A percentile compares a stretch with the other conserved stretches of the same genome.
These are phyloP conservation scores for Exophiala alcalophila DNA, from an alignment of 2,329 filamentous ascomycete species.

Conservation along the genomic window DNA sequence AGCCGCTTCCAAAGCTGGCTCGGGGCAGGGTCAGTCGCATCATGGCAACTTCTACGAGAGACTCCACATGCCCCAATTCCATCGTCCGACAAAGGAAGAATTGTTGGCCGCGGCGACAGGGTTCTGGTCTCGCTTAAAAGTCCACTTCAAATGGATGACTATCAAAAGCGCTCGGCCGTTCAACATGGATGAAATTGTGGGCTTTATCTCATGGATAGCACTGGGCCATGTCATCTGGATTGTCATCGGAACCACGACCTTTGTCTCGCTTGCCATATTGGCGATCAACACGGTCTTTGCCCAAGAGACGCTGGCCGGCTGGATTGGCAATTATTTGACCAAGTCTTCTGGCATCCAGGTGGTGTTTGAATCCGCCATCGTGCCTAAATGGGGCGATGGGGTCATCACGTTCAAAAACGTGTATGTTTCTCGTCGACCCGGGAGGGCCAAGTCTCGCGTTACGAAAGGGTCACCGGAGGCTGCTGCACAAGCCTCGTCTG, in stretches of 20 bases:
- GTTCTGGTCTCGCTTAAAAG: conserved; percentile 84
- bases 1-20: conserved; percentile 22
- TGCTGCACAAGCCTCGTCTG: conserved; percentile 81
- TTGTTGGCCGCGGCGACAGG: conserved; percentile 85
- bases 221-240: conserved; percentile 93
- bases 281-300: conserved; percentile 95
- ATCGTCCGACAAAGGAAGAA: conserved; percentile 90
- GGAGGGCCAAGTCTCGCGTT: conserved; percentile 72
- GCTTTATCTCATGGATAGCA: conserved; percentile 92
- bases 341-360: conserved; percentile 89
- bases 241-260: conserved; percentile 93
- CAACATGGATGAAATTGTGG: conserved; percentile 94
- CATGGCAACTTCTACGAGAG: conserved; percentile 54
- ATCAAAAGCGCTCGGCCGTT: conserved; percentile 91
- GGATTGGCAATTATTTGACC: conserved; percentile 93
- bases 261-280: conserved; percentile 87
- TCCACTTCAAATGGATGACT: conserved; percentile 96
- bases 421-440: conserved; percentile 87
- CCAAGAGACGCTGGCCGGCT: conserved; percentile 90
- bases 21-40: conserved; percentile 19
- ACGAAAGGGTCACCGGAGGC: conserved; percentile 85
- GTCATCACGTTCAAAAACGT: conserved; percentile 97
- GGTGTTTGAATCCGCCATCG: conserved; percentile 95
- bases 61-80: conserved; percentile 68
- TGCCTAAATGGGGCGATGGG: conserved; percentile 90